Conservation (phyloP, 768 basidiomycete species). For the Agaricus blazei region DNA sequence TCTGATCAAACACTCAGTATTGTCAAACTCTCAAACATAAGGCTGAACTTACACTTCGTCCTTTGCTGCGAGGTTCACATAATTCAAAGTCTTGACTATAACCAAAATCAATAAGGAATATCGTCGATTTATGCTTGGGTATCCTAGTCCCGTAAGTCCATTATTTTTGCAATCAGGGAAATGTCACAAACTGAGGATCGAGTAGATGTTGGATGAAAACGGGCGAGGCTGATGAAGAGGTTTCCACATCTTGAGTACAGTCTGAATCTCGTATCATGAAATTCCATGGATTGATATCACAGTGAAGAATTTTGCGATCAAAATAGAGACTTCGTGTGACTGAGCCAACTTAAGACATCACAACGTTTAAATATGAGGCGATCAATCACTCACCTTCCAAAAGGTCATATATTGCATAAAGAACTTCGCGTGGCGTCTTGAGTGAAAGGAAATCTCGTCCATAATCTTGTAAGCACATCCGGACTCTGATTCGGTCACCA, state of each 20-base stretch:
- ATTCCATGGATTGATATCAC: conserved; percentile 7
- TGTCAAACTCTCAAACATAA: background rate
- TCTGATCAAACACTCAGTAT: background rate
- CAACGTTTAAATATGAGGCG: background rate
- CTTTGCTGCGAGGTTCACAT: background rate
- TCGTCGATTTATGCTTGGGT: background rate
- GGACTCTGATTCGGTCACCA: background rate
- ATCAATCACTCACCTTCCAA: conserved; percentile 8
- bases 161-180: background rate
- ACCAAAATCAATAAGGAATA: conserved; percentile 9
- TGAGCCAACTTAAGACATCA: background rate
- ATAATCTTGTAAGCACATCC: background rate
- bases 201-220: conserved; percentile 5
- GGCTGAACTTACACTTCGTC: background rate
- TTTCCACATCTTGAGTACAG: background rate
- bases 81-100: background rate
- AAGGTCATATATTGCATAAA: conserved; percentile 10
- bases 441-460: background rate
- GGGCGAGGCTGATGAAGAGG: background rate
- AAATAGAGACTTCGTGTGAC: conserved; percentile 8
- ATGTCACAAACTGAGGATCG: background rate
- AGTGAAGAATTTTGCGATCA: conserved; percentile 3
- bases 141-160: background rate
- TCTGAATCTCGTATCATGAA: background rate
- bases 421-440: background rate